These are phyloP conservation scores for Hyphopichia fennica DNA, from an alignment of 1,139 yeast species.

Conservation along the genomic window DNA sequence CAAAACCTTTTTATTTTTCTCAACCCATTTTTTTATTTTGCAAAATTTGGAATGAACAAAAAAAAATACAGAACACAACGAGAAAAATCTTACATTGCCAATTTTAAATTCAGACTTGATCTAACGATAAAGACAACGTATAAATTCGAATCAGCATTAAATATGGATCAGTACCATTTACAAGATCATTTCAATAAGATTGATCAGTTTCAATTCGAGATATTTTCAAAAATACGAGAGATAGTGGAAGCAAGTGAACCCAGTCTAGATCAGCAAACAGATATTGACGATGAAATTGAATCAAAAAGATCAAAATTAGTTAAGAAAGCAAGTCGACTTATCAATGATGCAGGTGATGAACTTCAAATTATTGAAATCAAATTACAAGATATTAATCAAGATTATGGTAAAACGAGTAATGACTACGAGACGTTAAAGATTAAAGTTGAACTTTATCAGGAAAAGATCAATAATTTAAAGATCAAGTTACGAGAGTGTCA, in stretches of 20 bases:
- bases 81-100: too few relatives aligned
- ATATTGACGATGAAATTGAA: slow-evolving; percentile 13
- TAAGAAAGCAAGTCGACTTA: slow-evolving; percentile 12
- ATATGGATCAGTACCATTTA: background rate
- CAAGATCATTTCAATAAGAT: slow-evolving; percentile 6
- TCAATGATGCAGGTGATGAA: slow-evolving; percentile 19
- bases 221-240: slow-evolving; percentile 14
- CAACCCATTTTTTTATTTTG: too few relatives aligned
- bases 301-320: slow-evolving; percentile 13
- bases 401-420: background rate
- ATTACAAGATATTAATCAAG: background rate
- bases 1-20: too few relatives aligned
- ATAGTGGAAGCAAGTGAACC: slow-evolving; percentile 12
- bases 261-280: background rate
- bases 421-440: slow-evolving; percentile 1
- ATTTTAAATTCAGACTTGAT: too few relatives aligned
- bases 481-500: slow-evolving; percentile 25
- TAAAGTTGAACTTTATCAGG: slow-evolving; percentile 17
- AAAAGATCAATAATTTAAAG: slow-evolving; percentile 22
- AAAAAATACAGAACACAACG: too few relatives aligned
- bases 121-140: too few relatives aligned
- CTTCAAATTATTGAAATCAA: slow-evolving; percentile 19
- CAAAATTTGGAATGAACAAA: too few relatives aligned
- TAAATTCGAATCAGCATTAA: too few relatives aligned
- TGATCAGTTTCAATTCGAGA: slow-evolving; percentile 15